Base-by-base conservation (phyloP, 495 filamentous ascomycete species). In the Chaetomidium leptoderma region DNA sequence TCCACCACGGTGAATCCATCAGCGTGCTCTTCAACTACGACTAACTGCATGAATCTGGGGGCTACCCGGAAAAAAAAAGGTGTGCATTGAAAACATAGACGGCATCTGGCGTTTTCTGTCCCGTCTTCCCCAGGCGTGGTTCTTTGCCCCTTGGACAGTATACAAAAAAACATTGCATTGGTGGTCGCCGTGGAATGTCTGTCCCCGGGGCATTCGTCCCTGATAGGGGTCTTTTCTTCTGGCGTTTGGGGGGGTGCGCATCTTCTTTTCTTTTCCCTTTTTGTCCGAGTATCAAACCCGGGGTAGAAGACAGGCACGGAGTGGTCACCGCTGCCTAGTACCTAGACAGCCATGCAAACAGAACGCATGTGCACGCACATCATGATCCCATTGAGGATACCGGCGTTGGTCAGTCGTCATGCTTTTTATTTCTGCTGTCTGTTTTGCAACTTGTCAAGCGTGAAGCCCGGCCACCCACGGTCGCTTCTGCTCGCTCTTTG, bases 1-100 rank as follows among this genome's bases (percentile, higher is more conserved):
- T 98, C 50, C 93, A 97, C 72, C 92, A 97, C 74, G 93, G 93
- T 56, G 93, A 98, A 76, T 96, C 91, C 64, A 96, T 98, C 74
- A 96, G 91, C 71, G 90, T 93, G 52, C 82, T 98, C 53, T 97
- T 98, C 74, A 90, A 93, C 75, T 90, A 93, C 64, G 89, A 95
- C 72, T 87, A 78, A 78, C 60, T 56, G 48, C 60, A 61, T 61
- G 44, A 50, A 17, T 45, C 42, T 35, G 50, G 65, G 60, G 55
- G 54, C 37, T 50, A 46, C 36, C 23, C n/a, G n/a, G n/a, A n/a
- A n/a, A n/a, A n/a, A 45, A 45, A 55, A 55, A 64, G 29, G 33
- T 16, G 43, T 53, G 51, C 44, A 47, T 62, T 49, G 44, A 40
- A 52, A 40, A 52, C 32, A 55, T 57, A 53, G 55, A 63, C 49